Evolutionary conservation across 1,284 basidiomycete species (phyloP), one percentile per base, ranked within the genome.

Genomic region (Malassezia brasiliensis): DNA sequence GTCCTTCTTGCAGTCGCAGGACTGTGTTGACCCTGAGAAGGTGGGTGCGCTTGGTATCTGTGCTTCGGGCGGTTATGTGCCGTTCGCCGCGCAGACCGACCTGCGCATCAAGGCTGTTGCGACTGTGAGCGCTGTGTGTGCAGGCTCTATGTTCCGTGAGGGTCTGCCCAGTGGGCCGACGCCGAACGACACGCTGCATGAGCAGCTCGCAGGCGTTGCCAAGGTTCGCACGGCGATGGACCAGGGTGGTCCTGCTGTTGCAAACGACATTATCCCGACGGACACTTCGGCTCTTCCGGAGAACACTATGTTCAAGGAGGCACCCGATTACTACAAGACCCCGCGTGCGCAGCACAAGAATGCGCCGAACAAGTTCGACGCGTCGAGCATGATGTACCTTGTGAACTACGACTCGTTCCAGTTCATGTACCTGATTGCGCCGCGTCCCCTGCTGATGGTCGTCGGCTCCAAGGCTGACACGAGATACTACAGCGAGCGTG

Each of bases 331-430:
- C 48, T 50, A 50, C 35, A 12, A n/a, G 11, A 50, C 22, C 1
- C 48, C 48, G 5, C 48, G 48, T 22, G 48, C 14, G 17, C 36
- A 50, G 30, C 48, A 50, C 38, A 35, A 35, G 5, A 38, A 36
- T 12, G 10, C 48, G 25, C 14, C 11, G 11, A 50, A 50, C 37
- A 41, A 14, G 15, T 8, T 50, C 12, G 25, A n/a, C 4, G 11
- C 48, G 17, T 9, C 10, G 7, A 50, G 37, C 9, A 12, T 41
- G 9, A 0, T 15, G 3, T 19, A 19, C 14, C 38, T 50, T 1
- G 38, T 19, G 14, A 50, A n/a, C 37, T 50, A 50, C 22, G 48
- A 50, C 39, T 50, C 48, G 25, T 50, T 25, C 28, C 19, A 10
- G 14, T 50, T 40, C 37, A 50, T 28, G 35, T 4, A 39, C 2